Percentiles rank a stretch among this genome's conserved stretches.
These are phyloP conservation scores for Exobasidium rhododendri DNA, from an alignment of 1,284 basidiomycete species.

Conservation along the genomic window DNA sequence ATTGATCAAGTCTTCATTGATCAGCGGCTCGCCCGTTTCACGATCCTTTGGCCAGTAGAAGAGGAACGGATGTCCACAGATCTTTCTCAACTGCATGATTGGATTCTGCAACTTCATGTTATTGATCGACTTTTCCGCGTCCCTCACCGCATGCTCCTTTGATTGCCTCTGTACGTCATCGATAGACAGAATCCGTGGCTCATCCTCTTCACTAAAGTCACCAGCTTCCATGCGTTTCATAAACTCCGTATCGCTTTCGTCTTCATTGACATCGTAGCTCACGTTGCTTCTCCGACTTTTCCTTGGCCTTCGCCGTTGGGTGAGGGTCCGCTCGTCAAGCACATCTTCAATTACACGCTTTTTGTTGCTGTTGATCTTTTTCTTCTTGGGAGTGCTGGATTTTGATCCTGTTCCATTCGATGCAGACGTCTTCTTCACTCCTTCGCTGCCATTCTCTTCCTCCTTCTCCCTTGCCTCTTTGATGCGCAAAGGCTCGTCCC, in stretches of 20 bases:
- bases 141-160: conserved; percentile 33
- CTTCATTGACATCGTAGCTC: conserved; percentile 27
- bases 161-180: conserved; percentile 35
- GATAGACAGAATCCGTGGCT: conserved; percentile 20
- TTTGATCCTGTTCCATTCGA: conserved; percentile 5
- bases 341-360: neutral
- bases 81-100: conserved; percentile 74
- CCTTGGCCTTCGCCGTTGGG: neutral
- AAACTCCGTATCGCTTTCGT: conserved; percentile 30
- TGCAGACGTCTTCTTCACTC: conserved; percentile 12
- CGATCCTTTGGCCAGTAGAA: conserved; percentile 82
- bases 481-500: conserved; percentile 14
- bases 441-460: neutral
- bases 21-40: conserved; percentile 58
- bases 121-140: conserved; percentile 69
- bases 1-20: conserved; percentile 69
- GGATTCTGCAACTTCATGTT: conserved; percentile 88
- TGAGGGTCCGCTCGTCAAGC: conserved; percentile 12
- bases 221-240: conserved; percentile 29
- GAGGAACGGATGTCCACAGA: conserved; percentile 88
- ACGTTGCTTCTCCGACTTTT: conserved; percentile 12
- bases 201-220: conserved; percentile 15
- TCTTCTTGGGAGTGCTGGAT: conserved; percentile 8
- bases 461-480: conserved; percentile 19
- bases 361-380: neutral